These are phyloP conservation scores for Xylaria sp. DNA, from an alignment of 2,329 filamentous ascomycete genomes.

Conservation along the genomic window DNA sequence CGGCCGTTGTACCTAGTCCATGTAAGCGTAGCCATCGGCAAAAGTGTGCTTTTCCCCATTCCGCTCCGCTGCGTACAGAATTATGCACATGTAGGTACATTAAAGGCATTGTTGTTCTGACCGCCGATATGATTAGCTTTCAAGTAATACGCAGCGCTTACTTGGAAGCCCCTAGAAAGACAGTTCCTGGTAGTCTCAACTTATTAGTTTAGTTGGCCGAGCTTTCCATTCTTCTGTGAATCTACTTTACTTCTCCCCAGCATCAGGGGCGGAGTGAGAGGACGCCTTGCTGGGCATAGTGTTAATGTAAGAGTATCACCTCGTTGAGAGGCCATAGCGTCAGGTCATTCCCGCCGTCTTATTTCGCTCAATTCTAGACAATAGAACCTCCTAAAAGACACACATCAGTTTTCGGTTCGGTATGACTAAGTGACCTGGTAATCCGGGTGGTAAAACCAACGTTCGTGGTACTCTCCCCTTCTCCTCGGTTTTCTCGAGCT, in stretches of 20 bases:
- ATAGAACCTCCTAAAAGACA: not conserved
- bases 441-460: not conserved
- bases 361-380: not conserved
- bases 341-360: not conserved
- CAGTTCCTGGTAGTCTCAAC: no score
- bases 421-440: not conserved
- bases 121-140: not conserved
- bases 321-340: not conserved
- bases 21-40: not conserved
- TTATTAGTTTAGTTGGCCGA: not conserved
- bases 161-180: not conserved
- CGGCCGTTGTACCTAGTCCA: not conserved
- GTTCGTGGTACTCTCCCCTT: not conserved
- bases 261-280: not conserved
- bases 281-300: not conserved
- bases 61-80: not conserved
- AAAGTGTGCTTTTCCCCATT: conserved; percentile 5
- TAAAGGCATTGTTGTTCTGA: not conserved
- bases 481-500: no score
- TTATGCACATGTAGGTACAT: not conserved
- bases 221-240: not conserved
- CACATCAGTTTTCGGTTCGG: not conserved
- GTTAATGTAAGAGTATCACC: not conserved
- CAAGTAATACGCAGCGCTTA: not conserved
- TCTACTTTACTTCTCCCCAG: not conserved